Evolutionary conservation across 148 eudicot genomes (phyloP).

Genomic region (Tetragonia tetragonoides): DNA sequence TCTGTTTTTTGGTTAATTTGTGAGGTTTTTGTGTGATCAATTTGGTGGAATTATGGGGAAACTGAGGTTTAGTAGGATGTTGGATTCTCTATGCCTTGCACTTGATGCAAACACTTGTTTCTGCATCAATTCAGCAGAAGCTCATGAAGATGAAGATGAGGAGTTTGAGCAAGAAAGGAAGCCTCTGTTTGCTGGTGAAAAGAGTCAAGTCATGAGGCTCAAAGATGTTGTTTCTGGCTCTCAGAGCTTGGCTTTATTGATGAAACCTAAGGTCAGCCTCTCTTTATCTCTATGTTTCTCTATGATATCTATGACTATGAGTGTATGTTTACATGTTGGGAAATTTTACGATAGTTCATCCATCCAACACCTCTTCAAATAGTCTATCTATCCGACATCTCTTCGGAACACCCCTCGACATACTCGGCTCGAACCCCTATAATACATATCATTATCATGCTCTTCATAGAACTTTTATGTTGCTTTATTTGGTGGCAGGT

Average conservation of each 20-base stretch:
- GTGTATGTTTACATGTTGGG: no score
- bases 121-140: slow-evolving; percentile 50
- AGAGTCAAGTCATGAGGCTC: slow-evolving; percentile 33
- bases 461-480: no score
- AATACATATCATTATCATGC: not conserved
- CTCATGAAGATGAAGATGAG: slow-evolving; percentile 43
- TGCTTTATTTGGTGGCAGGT: no score
- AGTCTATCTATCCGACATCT: no score
- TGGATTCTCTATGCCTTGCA: slow-evolving; percentile 65
- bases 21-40: not conserved
- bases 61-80: slow-evolving; percentile 57
- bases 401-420: no score
- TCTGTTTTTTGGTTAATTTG: not conserved
- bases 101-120: slow-evolving; percentile 66
- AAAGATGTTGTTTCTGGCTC: slow-evolving; percentile 61
- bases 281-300: not conserved
- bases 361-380: no score
- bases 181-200: slow-evolving; percentile 58
- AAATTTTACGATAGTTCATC: no score
- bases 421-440: no score
- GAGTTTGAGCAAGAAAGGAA: slow-evolving; percentile 51
- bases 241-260: slow-evolving; percentile 67
- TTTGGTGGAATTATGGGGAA: slow-evolving; percentile 36
- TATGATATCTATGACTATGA: not conserved
- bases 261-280: slow-evolving; percentile 75